Evolutionary conservation across 768 basidiomycete species (phyloP).

Genomic region (Tremella yokohamensis): DNA sequence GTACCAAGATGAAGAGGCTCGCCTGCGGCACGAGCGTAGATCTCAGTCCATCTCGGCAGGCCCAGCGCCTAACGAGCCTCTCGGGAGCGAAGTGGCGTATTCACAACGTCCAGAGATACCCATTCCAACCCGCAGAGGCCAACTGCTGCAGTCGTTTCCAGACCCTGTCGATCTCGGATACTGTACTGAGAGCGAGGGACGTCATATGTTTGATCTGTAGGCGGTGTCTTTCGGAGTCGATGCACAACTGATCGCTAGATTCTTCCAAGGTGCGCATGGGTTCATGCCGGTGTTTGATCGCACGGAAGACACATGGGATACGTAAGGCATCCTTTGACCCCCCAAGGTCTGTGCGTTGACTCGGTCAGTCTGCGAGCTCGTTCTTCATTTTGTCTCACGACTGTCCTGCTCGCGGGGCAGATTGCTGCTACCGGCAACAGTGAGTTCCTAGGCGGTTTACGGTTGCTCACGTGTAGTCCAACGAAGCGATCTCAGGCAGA

Average conservation of each 20-base stretch:
- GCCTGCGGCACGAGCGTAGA: slow-evolving; percentile 4
- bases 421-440: slow-evolving; percentile 1
- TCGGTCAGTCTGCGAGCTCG: slow-evolving; percentile 6
- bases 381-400: slow-evolving; percentile 12
- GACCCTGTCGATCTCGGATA: slow-evolving; percentile 13
- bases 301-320: slow-evolving; percentile 11
- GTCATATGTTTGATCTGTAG: slow-evolving; percentile 12
- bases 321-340: not conserved
- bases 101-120: slow-evolving; percentile 2
- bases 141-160: slow-evolving; percentile 6
- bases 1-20: slow-evolving; percentile 8
- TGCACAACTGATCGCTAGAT: slow-evolving; percentile 1
- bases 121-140: slow-evolving; percentile 5
- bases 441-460: not conserved
- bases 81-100: not conserved
- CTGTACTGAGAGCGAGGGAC: slow-evolving; percentile 13
- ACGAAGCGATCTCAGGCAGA: slow-evolving; percentile 66
- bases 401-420: slow-evolving; percentile 13
- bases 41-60: slow-evolving; percentile 1
- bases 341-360: not conserved
- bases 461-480: not conserved
- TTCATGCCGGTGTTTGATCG: slow-evolving; percentile 13
- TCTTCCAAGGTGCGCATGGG: slow-evolving; percentile 11
- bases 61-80: not conserved
- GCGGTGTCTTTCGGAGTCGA: not conserved